phyloP scores from a whole-genome alignment of 768 basidiomycete species.

The Gyrodon lividus region DNA sequence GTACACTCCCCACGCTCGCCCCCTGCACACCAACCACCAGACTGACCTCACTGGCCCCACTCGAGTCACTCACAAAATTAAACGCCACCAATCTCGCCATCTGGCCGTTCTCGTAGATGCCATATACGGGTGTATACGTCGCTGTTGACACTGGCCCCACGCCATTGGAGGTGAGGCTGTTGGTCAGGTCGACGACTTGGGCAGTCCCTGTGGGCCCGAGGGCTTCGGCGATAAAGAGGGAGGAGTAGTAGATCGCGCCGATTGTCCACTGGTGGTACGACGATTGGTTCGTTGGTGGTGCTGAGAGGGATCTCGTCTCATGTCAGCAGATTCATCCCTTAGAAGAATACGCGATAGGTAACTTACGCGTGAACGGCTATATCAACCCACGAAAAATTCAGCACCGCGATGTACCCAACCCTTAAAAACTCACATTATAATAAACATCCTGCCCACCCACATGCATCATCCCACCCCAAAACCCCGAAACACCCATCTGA shows the following conservation, averaged over 20 bases:
- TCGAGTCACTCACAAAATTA: slow-evolving; percentile 47
- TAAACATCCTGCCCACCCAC: slow-evolving; percentile 47
- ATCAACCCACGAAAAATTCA: not conserved
- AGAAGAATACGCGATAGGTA: not conserved
- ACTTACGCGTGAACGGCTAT: slow-evolving; percentile 49
- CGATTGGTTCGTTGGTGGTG: slow-evolving; percentile 44
- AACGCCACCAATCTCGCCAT: slow-evolving; percentile 43
- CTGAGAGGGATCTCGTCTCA: slow-evolving; percentile 9
- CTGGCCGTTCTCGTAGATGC: slow-evolving; percentile 66
- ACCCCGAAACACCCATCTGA: slow-evolving; percentile 48
- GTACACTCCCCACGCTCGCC: slow-evolving; percentile 20
- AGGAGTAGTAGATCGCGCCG: slow-evolving; percentile 40
- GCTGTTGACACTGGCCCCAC: not conserved
- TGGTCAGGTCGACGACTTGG: slow-evolving; percentile 38
- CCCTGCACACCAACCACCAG: slow-evolving; percentile 13
- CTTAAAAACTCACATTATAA: slow-evolving; percentile 45
- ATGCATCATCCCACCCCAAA: slow-evolving; percentile 47
- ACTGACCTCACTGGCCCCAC: slow-evolving; percentile 38
- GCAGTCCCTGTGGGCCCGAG: slow-evolving; percentile 35
- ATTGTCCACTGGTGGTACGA: slow-evolving; percentile 38
- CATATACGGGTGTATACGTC: slow-evolving; percentile 44
- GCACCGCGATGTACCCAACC: not conserved
- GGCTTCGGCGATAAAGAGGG: slow-evolving; percentile 38
- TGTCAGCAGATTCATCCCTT: not conserved
- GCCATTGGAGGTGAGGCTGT: slow-evolving; percentile 15